Conservation (phyloP, 2,329 filamentous ascomycete genomes). For the Erysiphe neolycopersici region DNA sequence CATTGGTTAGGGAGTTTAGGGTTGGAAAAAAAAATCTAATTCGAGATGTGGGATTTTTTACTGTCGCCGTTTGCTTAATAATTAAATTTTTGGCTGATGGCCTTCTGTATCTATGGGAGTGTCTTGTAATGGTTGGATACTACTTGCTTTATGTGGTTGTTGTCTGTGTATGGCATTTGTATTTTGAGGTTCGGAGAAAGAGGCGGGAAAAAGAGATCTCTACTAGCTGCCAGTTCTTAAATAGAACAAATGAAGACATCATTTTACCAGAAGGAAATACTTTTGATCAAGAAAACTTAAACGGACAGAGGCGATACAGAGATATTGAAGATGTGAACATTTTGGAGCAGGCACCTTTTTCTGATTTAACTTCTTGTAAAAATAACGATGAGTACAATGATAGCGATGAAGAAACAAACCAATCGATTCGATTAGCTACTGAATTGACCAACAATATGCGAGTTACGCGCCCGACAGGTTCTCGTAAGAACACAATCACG, state of each 20-base stretch:
- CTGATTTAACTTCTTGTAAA: constrained; percentile 18
- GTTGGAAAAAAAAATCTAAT: constrained; percentile 78
- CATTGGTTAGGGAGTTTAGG: constrained; percentile 77
- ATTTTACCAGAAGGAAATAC: constrained; percentile 42
- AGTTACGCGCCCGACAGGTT: constrained; percentile 39
- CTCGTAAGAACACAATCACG: constrained; percentile 46
- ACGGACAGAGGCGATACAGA: constrained; percentile 12
- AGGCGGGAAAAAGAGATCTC: constrained; percentile 39
- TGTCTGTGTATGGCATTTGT: constrained; percentile 86
- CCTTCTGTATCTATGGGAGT: constrained; percentile 66
- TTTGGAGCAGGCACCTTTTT: constrained; percentile 11
- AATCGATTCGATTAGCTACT: constrained; percentile 40
- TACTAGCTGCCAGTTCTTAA: constrained; percentile 48
- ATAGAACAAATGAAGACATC: constrained; percentile 21
- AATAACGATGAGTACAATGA: constrained; percentile 1
- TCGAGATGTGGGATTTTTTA: constrained; percentile 78
- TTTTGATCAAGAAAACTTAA: constrained; percentile 23
- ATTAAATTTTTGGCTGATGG: constrained; percentile 75
- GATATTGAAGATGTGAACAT: constrained; percentile 11
- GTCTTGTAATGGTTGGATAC: constrained; percentile 65
- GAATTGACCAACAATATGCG: constrained; percentile 90
- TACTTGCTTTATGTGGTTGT: constrained; percentile 74
- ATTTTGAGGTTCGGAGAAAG: constrained; percentile 32
- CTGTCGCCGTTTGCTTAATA: constrained; percentile 61
- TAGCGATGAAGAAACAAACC: constrained; percentile 25